Evolutionary conservation across 192 early-diverging fungal species (phyloP), one percentile per base, ranked within the genome.

Genomic region (Coemansia sp.): DNA sequence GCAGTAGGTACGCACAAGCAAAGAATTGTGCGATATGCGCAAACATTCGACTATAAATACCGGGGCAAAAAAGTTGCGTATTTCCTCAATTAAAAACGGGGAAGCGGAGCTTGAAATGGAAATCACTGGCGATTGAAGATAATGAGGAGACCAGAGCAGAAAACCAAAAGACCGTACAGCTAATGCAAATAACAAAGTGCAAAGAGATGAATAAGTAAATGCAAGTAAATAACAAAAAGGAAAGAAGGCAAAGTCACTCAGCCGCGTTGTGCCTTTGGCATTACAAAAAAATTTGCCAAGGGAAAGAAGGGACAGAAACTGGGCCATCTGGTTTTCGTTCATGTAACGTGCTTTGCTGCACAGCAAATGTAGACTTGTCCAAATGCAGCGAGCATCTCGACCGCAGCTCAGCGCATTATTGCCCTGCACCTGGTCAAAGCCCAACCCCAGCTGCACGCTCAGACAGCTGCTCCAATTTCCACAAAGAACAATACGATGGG

Each of bases 371-470:
- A 22, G 53, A 29, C 53, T 17, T 19, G 48, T 7, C 48, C 48
- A 22, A 17, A 15, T 49, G 48, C 48, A 49, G 48, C 17, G 48
- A 17, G 19, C 17, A 49, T 49, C 19, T 19, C 48, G 19, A 21
- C 48, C 15, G 48, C 15, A 19, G 48, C 48, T 17, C 5, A 22
- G 19, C 48, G 48, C 17, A n/a, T 49, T 19, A 45, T 45, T 12
- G 12, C 41, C 11, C 41, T 45, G 41, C 41, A n/a, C 41, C 41
- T n/a, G 11, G 41, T 3, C 41, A n/a, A 45, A 45, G 14, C 41
- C 41, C 41, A 15, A 12, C 17, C 51, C 60, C 8, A 29, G 21
- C 53, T 64, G 63, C 63, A 64, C 63, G 63, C 63, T 29, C 63
- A 56, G 63, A 64, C 63, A 48, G 50, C 27, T 56, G 21, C 23